Evolutionary conservation across 306 rosid genomes (phyloP), one percentile per base, ranked within the genome.

Genomic region (Cotoneaster glaucophyllus): DNA sequence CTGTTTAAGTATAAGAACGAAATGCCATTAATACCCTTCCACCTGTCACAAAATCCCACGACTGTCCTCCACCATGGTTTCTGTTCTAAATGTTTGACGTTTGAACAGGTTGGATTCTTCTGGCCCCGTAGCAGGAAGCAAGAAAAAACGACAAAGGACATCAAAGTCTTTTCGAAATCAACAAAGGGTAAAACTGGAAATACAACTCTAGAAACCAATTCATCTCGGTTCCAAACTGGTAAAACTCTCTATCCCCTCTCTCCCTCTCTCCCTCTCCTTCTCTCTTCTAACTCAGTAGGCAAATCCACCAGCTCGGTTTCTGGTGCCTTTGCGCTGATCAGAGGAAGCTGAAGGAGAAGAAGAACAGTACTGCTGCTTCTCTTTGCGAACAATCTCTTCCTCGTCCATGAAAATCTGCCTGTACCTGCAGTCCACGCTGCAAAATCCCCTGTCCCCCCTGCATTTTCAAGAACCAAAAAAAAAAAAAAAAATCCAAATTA

Each of bases 361-460:
- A 28, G 88, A 92, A 81, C 88, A 84, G 68, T 86, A 26, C 31
- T 61, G 82, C 8, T 81, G 58, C 44, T 61, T 84, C 9, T 81
- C 84, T 50, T 79, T 78, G 54, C 68, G 74, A 80, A 81, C 21
- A 78, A 70, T 81, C 44, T 90, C 97, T 80, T 89, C 93, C 79
- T 92, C 97, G 64, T 96, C 99, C 87, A 73, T 82, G 71, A 89
- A 86, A 82, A 96, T 96, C 81, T 96, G 98, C 84, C 88, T 86
- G 86, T 87, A 89, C 79, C 97, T 83, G 82, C 98, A 96, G 81
- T 92, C 99, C 87, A 83, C 98, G 79, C 99, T 96, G 71, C 97
- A 96, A 67, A 96, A 92, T 1, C 92, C 98, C 82, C 69, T 87
- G 74, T 96, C 97, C 37, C 99, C 99, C 79, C 99, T 92, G 80